These are phyloP conservation scores for Aspergillus pseudoviridinutans DNA, from an alignment of 2,329 filamentous ascomycete species.

Conservation along the genomic window DNA sequence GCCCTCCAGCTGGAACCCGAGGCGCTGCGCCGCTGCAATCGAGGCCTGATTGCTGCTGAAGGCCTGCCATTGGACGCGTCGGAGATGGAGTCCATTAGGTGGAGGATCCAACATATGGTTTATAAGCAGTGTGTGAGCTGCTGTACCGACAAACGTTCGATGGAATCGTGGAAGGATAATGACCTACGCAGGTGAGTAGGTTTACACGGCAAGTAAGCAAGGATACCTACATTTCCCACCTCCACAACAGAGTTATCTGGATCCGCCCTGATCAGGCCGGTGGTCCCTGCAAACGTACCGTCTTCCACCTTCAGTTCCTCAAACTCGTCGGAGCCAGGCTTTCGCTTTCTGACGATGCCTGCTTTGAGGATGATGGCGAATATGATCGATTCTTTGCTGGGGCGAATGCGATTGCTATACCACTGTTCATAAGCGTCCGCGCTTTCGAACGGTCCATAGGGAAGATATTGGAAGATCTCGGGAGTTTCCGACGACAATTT, in stretches of 20 bases:
- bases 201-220: background rate
- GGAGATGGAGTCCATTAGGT: too few species aligned
- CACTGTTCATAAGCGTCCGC: background rate
- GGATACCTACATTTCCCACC: background rate
- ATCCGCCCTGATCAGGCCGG: background rate
- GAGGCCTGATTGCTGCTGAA: too few species aligned
- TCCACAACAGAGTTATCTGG: background rate
- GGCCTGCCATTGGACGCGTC: too few species aligned
- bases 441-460: background rate
- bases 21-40: too few species aligned
- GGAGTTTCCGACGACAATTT: background rate
- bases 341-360: background rate
- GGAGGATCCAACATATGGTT: constrained; percentile 26
- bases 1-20: too few species aligned
- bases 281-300: background rate
- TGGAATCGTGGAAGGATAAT: too few species aligned
- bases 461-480: background rate
- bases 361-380: background rate
- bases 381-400: background rate
- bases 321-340: background rate
- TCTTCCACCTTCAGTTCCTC: background rate
- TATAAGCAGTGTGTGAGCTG: too few species aligned
- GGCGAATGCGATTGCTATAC: background rate
- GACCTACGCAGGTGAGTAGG: too few species aligned
- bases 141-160: too few species aligned